Conservation (phyloP, 2,329 filamentous ascomycete species). For the Talaromyces atroroseus region DNA sequence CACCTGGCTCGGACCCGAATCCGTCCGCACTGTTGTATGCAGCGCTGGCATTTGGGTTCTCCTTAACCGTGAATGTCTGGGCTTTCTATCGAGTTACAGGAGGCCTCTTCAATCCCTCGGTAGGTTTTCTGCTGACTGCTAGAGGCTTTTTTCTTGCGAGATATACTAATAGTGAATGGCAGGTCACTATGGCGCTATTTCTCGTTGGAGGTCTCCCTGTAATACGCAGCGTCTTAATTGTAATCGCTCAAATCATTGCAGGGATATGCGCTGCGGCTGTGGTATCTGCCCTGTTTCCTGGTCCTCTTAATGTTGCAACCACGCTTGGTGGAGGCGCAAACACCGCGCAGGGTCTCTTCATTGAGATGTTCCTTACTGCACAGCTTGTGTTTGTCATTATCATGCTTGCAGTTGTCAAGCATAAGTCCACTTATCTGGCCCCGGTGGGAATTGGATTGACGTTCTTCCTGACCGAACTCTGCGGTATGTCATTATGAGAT, state of each 20-base stretch:
- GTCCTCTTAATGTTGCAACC: slow-evolving; percentile 52
- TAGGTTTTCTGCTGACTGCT: slow-evolving; percentile 18
- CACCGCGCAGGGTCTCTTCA: slow-evolving; percentile 56
- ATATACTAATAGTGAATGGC: background rate
- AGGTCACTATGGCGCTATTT: slow-evolving; percentile 56
- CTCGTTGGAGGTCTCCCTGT: slow-evolving; percentile 54
- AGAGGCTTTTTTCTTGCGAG: background rate
- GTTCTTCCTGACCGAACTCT: slow-evolving; percentile 58
- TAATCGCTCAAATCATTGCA: slow-evolving; percentile 54
- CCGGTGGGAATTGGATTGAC: slow-evolving; percentile 67
- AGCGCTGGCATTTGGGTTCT: slow-evolving; percentile 41
- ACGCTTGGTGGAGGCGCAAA: slow-evolving; percentile 48
- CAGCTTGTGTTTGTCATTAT: slow-evolving; percentile 61
- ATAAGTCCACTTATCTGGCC: slow-evolving; percentile 65
- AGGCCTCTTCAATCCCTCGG: slow-evolving; percentile 48
- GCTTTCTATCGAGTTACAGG: slow-evolving; percentile 50
- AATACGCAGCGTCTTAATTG: slow-evolving; percentile 47
- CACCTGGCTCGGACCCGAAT: slow-evolving; percentile 29
- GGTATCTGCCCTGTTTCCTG: slow-evolving; percentile 54
- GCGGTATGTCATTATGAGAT: slow-evolving; percentile 27
- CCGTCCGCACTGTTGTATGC: slow-evolving; percentile 39
- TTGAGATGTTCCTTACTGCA: slow-evolving; percentile 62
- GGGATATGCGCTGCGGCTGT: slow-evolving; percentile 57
- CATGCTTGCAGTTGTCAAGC: slow-evolving; percentile 68
- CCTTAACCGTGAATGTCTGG: slow-evolving; percentile 50